A percentile compares a stretch with the other conserved stretches of the same genome.
These are phyloP conservation scores for Kitagawia praeruptora DNA, from an alignment of 129 eudicot species.

Conservation along the genomic window DNA sequence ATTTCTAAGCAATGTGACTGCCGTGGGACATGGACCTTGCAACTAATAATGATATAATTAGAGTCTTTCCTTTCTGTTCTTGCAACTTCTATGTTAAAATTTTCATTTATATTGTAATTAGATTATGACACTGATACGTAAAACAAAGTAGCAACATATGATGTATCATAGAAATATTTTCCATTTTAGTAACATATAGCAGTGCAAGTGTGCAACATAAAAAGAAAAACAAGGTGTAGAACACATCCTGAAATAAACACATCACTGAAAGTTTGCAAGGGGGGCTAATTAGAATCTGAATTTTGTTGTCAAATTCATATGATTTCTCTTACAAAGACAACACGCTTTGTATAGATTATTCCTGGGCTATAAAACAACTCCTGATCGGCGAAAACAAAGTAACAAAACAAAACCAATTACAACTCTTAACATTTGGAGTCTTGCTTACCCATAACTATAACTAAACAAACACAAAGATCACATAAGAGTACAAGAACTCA, in stretches of 20 bases:
- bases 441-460: not conserved
- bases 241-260: not conserved
- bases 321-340: conserved; percentile 1
- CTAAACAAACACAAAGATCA: not conserved
- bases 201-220: too few relatives aligned
- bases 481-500: conserved; percentile 16
- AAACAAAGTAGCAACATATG: too few relatives aligned
- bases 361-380: conserved; percentile 1
- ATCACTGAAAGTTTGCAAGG: not conserved
- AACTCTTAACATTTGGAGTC: not conserved
- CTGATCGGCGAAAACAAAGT: not conserved
- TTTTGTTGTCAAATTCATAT: not conserved
- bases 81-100: too few relatives aligned
- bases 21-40: not conserved
- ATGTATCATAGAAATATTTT: too few relatives aligned
- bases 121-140: not conserved
- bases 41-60: not conserved
- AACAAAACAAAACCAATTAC: not conserved
- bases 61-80: not conserved
- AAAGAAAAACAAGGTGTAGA: not conserved
- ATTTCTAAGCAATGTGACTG: not conserved
- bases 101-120: too few relatives aligned
- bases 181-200: too few relatives aligned
- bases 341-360: not conserved
- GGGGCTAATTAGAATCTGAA: not conserved